Conservation (phyloP, 116 monocot species). For the Zostera marina region DNA sequence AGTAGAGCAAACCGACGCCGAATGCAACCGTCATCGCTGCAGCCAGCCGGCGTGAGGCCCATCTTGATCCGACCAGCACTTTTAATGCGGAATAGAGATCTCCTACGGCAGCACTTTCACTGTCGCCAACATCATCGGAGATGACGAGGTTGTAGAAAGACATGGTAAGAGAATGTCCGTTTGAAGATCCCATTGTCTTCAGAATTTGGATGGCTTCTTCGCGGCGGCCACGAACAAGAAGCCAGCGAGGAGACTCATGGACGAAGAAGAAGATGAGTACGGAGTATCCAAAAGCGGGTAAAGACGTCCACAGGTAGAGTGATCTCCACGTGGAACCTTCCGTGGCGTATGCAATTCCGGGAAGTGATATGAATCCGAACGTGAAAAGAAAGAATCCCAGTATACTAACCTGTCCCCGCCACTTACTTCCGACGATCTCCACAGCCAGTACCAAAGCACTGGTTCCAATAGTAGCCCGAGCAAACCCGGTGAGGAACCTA, state of each 20-base stretch:
- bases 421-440: slow-evolving; percentile 42
- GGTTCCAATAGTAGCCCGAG: slow-evolving; percentile 49
- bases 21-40: slow-evolving; percentile 39
- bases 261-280: slow-evolving; percentile 20
- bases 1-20: slow-evolving; percentile 69
- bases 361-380: slow-evolving; percentile 64
- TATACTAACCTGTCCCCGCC: slow-evolving; percentile 40
- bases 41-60: slow-evolving; percentile 41
- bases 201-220: slow-evolving; percentile 45
- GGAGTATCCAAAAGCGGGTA: slow-evolving; percentile 35
- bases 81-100: slow-evolving; percentile 30
- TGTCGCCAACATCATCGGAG: neutral
- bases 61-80: slow-evolving; percentile 12
- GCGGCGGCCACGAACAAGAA: slow-evolving; percentile 37
- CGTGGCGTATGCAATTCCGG: slow-evolving; percentile 32
- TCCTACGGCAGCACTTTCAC: neutral
- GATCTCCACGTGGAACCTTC: slow-evolving; percentile 49
- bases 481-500: slow-evolving; percentile 40
- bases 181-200: slow-evolving; percentile 18
- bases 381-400: slow-evolving; percentile 56
- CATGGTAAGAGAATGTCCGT: slow-evolving; percentile 6
- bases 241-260: slow-evolving; percentile 65
- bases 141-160: slow-evolving; percentile 11
- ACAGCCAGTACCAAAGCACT: slow-evolving; percentile 44
- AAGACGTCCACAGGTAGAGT: slow-evolving; percentile 45